These are phyloP conservation scores for Beta macrorhiza DNA, from an alignment of 179 eudicot genomes.

Conservation along the genomic window DNA sequence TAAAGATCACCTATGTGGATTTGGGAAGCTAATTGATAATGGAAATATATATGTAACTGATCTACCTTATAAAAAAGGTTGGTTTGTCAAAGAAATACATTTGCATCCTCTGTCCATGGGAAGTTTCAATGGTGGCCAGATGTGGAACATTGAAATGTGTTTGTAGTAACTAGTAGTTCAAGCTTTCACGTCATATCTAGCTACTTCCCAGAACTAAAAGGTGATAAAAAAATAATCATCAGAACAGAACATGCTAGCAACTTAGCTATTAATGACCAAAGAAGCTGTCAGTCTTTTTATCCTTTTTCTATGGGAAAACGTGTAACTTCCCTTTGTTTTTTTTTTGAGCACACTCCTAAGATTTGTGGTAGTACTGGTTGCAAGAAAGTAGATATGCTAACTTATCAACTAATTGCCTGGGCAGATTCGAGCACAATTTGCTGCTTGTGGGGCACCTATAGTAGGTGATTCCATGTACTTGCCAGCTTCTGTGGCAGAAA, in stretches of 20 bases:
- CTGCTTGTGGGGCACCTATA: conserved; percentile 86
- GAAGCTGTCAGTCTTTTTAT: not conserved
- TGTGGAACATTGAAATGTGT: not conserved
- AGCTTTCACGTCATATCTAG: not conserved
- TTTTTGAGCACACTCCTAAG: not conserved
- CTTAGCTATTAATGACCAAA: not conserved
- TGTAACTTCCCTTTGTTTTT: not conserved
- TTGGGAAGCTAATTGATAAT: not conserved
- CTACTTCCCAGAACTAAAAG: too few species aligned
- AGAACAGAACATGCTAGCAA: not conserved
- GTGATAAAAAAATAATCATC: too few species aligned
- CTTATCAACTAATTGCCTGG: not conserved
- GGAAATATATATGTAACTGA: not conserved
- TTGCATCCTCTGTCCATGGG: not conserved
- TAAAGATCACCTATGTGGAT: not conserved
- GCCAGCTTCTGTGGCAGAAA: conserved; percentile 79
- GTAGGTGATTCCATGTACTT: conserved; percentile 96
- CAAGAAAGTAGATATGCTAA: not conserved
- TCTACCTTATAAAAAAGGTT: not conserved
- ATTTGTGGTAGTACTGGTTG: not conserved
- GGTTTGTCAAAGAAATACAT: not conserved
- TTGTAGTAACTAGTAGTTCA: not conserved
- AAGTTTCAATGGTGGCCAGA: not conserved
- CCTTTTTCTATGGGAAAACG: not conserved
- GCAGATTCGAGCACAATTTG: conserved; percentile 94